Base-by-base conservation (phyloP, 306 rosid species). In the Fagus crenata region DNA sequence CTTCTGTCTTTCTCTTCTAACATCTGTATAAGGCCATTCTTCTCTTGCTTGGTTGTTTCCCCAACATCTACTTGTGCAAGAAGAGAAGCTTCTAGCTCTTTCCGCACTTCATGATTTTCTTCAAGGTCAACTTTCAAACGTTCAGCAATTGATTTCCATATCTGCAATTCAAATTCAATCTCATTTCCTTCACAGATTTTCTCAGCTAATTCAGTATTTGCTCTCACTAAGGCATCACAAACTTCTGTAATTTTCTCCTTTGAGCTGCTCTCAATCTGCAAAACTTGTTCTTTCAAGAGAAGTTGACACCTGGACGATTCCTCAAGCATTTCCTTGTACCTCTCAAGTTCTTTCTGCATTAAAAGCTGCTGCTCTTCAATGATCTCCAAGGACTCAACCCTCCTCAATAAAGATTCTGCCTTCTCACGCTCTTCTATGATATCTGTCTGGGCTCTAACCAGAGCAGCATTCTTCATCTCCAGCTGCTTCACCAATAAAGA, bases 71-170 rank as follows among this genome's bases (percentile, higher is more conserved):
- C 83, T 84, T 95, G 89, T 67, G 84, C 86, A 56, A 92, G 87
- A 80, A 92, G 93, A 46, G 96, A 92, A 80, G 88, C 79, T 86
- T 95, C 99, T 31, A 95, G 78, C 78, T 88, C 90, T 76, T 77
- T 90, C 51, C 92, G 88, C 69, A 72, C 22, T 36, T 7, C 78
- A 36, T 77, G 86, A 71, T 75, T 86, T 83, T 77, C 87, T 81
- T 92, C 91, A 9, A 89, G 86, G 74, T 87, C 87, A 60, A 12
- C 67, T 84, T 81, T 74, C 77, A 90, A 80, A 14, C 81, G 88
- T 15, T 89, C 89, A n/a, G 79, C 86, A 43, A 71, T 60, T 15
- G 87, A 89, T 81, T 81, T 88, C 97, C 96, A 90, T 75, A 77
- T 77, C 43, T 79, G 85, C 84, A 92, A 80, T 67, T 95, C 97